A percentile compares a stretch with the other conserved stretches of the same genome.
Conservation (phyloP, 2,329 filamentous ascomycete genomes). For the Nannizziopsis barbatae region DNA sequence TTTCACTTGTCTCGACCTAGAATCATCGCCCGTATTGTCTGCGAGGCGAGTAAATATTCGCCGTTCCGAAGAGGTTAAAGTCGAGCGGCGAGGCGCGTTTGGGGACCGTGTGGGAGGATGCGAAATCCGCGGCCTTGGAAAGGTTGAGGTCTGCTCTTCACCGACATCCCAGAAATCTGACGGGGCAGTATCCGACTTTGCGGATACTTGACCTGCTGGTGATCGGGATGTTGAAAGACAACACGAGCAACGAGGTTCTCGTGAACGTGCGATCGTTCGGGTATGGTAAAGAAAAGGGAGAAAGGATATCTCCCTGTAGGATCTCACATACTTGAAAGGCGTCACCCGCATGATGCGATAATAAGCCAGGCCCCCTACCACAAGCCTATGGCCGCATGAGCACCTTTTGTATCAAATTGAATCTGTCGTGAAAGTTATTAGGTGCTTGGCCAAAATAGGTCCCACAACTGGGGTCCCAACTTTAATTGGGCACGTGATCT, state of each 20-base stretch:
- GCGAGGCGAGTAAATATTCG: conserved; percentile 8
- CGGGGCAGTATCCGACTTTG: background rate
- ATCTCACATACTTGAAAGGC: conserved; percentile 24
- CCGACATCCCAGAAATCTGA: too few species aligned
- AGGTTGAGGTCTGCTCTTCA: background rate
- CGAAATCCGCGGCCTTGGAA: conserved; percentile 1
- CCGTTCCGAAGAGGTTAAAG: conserved; percentile 8
- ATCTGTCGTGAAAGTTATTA: too few species aligned
- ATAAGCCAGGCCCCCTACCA: too few species aligned
- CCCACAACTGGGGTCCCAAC: too few species aligned
- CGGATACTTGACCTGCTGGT: background rate
- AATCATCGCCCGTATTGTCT: background rate
- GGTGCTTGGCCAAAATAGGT: too few species aligned
- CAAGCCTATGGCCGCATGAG: too few species aligned
- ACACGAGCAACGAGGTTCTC: background rate
- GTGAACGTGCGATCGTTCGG: conserved; percentile 41
- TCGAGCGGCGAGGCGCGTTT: background rate
- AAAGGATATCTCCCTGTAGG: conserved; percentile 29
- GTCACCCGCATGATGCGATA: conserved; percentile 14
- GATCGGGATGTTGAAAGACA: background rate
- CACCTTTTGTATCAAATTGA: too few species aligned
- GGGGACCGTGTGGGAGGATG: background rate
- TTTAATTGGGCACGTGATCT: too few species aligned
- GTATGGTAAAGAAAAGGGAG: conserved; percentile 65
- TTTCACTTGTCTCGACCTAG: too few species aligned